Conservation (phyloP, 768 basidiomycete species). For the Dacryopinax spathularia region DNA sequence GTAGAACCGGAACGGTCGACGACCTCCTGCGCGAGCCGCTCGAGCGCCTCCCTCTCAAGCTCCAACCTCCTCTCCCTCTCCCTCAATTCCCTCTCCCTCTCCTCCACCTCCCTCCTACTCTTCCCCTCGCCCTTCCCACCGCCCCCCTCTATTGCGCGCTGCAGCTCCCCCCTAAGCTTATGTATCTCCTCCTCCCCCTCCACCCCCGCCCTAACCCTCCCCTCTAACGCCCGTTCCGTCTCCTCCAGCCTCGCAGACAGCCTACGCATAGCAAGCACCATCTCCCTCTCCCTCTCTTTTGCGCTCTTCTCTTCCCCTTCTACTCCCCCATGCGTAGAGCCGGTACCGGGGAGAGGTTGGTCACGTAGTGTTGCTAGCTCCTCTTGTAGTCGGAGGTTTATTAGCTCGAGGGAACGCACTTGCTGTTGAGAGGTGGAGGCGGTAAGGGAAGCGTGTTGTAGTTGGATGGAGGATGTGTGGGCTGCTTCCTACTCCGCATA, state of each 20-base stretch:
- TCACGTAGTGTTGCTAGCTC: not conserved
- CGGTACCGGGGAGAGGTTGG: not conserved
- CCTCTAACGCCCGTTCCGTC: not conserved
- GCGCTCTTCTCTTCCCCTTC: no score
- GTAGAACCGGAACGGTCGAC: not conserved
- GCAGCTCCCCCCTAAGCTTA: not conserved
- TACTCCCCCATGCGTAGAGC: not conserved
- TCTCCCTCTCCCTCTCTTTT: no score
- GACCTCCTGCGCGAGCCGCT: not conserved
- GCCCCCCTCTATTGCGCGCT: no score
- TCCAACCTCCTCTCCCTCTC: not conserved
- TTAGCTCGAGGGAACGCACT: not conserved
- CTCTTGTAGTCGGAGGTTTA: not conserved
- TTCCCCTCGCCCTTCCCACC: not conserved
- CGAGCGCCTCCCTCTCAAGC: not conserved
- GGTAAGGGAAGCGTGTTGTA: not conserved
- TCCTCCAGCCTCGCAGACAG: not conserved
- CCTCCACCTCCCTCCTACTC: not conserved
- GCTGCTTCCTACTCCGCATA: not conserved
- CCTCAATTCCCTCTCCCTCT: not conserved
- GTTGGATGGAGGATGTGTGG: not conserved
- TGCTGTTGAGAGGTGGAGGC: not conserved
- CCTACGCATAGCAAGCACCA: not conserved
- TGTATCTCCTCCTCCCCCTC: not conserved
- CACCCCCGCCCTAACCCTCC: not conserved